Conservation (phyloP, 805 yeast species). For the Ogataea wickerhamii region DNA sequence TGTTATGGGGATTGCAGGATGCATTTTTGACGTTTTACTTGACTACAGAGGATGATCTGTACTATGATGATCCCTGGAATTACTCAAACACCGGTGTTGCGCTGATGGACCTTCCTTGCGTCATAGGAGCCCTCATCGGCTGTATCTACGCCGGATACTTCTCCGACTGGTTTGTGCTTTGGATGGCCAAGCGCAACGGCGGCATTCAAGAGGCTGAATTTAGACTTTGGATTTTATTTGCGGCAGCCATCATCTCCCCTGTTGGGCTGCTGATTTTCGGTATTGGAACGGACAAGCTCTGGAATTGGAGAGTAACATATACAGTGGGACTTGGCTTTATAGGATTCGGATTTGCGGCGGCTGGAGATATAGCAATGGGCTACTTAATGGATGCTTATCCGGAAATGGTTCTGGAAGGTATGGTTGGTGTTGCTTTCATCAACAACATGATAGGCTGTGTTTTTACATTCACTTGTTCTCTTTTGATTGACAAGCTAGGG, state of each 20-base stretch:
- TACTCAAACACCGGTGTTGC: slow-evolving; percentile 67
- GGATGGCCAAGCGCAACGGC: slow-evolving; percentile 56
- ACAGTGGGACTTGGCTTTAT: slow-evolving; percentile 56
- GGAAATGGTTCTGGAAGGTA: slow-evolving; percentile 65
- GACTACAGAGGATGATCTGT: slow-evolving; percentile 67
- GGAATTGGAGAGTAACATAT: slow-evolving; percentile 53
- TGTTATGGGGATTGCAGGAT: slow-evolving; percentile 81
- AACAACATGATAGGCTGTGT: slow-evolving; percentile 63
- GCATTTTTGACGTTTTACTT: slow-evolving; percentile 71
- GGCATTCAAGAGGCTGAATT: slow-evolving; percentile 66
- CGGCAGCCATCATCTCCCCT: slow-evolving; percentile 57
- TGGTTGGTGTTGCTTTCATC: slow-evolving; percentile 65
- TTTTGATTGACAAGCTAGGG: slow-evolving; percentile 56
- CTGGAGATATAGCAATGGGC: slow-evolving; percentile 68
- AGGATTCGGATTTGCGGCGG: slow-evolving; percentile 67
- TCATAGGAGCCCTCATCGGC: slow-evolving; percentile 63
- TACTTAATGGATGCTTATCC: slow-evolving; percentile 68
- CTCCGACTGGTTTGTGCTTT: slow-evolving; percentile 57
- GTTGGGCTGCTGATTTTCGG: slow-evolving; percentile 64
- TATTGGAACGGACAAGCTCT: slow-evolving; percentile 54
- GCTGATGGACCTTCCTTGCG: slow-evolving; percentile 68
- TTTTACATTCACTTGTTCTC: slow-evolving; percentile 62
- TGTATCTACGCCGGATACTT: slow-evolving; percentile 61
- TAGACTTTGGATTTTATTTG: slow-evolving; percentile 53
- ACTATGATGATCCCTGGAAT: slow-evolving; percentile 63